phyloP scores from a whole-genome alignment of 257 asterid species.

The Primulina tabacum region DNA sequence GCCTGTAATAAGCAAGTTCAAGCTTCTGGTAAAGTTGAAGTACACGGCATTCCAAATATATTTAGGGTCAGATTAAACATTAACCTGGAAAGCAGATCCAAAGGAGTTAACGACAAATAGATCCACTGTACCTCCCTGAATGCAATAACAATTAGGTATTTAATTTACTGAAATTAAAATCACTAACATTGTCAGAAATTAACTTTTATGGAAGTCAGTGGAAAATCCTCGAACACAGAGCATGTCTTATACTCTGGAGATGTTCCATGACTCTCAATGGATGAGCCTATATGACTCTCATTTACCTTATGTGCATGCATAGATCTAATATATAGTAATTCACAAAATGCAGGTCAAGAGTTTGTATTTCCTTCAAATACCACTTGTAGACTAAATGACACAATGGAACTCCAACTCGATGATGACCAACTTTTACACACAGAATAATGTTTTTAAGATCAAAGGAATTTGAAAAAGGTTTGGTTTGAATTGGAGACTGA shows the following conservation, averaged over 20 bases:
- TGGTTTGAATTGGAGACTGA: background rate
- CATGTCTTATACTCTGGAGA: too few species aligned
- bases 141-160: conserved; percentile 21
- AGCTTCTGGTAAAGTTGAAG: conserved; percentile 28
- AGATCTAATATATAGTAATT: too few species aligned
- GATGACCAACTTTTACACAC: background rate
- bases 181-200: conserved; percentile 2
- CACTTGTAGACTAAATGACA: background rate
- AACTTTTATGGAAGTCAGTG: background rate
- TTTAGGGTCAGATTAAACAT: conserved; percentile 19
- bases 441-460: background rate
- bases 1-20: conserved; percentile 54
- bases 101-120: conserved; percentile 84
- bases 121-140: conserved; percentile 73
- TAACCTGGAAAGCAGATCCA: conserved; percentile 96
- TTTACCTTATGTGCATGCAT: background rate
- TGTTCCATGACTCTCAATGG: background rate
- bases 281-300: background rate
- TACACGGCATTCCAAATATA: conserved; percentile 1
- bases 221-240: too few species aligned
- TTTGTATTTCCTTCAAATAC: conserved; percentile 14
- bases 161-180: conserved; percentile 11
- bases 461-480: background rate
- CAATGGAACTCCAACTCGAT: background rate
- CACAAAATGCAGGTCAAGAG: background rate